These are phyloP conservation scores for Actinidia arguta DNA, from an alignment of 179 eudicot genomes.

Conservation along the genomic window DNA sequence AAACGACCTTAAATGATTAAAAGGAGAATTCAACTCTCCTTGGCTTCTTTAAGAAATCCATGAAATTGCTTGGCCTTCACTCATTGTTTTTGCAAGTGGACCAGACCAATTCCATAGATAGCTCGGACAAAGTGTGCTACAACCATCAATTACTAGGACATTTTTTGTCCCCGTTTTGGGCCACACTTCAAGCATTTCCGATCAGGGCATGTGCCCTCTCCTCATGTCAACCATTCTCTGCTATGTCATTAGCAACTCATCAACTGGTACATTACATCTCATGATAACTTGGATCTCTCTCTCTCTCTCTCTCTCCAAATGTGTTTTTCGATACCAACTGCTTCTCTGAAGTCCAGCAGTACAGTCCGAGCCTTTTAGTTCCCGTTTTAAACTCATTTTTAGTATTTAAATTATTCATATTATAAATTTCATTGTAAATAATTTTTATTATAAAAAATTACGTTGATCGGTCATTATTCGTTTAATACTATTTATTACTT, in stretches of 20 bases:
- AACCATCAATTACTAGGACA: not conserved
- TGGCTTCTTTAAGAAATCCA: not conserved
- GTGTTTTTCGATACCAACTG: not conserved
- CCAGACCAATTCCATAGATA: not conserved
- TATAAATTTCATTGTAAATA: too few species aligned
- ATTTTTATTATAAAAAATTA: too few species aligned
- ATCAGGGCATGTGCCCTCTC: constrained; percentile 7
- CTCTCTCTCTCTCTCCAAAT: not conserved
- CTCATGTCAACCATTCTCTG: not conserved
- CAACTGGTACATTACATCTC: too few species aligned
- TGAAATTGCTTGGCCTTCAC: constrained; percentile 11
- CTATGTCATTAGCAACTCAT: too few species aligned
- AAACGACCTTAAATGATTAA: too few species aligned
- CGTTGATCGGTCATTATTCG: too few species aligned
- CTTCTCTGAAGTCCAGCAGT: too few species aligned
- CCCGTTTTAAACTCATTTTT: too few species aligned
- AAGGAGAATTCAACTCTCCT: too few species aligned
- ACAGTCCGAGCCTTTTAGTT: too few species aligned
- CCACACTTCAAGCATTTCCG: not conserved
- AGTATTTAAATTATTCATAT: too few species aligned
- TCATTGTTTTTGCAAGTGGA: not conserved
- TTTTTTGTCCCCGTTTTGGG: not conserved
- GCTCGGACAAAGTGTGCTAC: constrained; percentile 14
- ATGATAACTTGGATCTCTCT: not conserved
- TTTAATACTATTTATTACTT: too few species aligned